Percentiles rank a stretch among this genome's conserved stretches.
Evolutionary conservation across 176 grass and related monocot genomes (phyloP).

Genomic region (Avena sativa): DNA sequence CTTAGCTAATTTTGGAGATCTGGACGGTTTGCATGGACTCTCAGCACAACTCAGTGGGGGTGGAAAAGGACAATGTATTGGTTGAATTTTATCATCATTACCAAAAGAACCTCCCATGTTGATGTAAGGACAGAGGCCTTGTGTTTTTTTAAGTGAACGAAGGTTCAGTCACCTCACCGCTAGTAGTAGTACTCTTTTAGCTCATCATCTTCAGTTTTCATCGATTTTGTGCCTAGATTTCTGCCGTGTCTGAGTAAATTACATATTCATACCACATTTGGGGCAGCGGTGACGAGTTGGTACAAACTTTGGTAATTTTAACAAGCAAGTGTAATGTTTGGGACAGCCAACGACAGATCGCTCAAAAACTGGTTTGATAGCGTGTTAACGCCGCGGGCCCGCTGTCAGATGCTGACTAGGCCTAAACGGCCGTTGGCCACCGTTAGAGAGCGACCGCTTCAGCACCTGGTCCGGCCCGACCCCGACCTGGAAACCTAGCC

Average conservation of each 20-base stretch:
- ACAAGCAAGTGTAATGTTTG: too few species aligned
- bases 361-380: too few species aligned
- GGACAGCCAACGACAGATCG: too few species aligned
- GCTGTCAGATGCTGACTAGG: too few species aligned
- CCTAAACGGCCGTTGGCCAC: too few species aligned
- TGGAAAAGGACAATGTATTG: neutral
- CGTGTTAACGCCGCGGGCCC: too few species aligned
- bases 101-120: constrained; percentile 31
- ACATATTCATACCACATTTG: too few species aligned
- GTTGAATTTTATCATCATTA: neutral
- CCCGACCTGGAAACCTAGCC: too few species aligned
- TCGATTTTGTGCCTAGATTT: constrained; percentile 19
- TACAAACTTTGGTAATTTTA: too few species aligned
- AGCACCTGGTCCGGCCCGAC: too few species aligned
- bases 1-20: neutral
- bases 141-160: constrained; percentile 3
- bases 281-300: too few species aligned
- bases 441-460: too few species aligned
- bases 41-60: neutral
- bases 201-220: neutral
- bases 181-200: neutral
- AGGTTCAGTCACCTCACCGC: neutral
- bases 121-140: neutral
- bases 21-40: neutral
- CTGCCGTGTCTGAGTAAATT: neutral